Conservation (phyloP, 805 yeast genomes). For the Saccharomycopsis oosterbeekiorum region DNA sequence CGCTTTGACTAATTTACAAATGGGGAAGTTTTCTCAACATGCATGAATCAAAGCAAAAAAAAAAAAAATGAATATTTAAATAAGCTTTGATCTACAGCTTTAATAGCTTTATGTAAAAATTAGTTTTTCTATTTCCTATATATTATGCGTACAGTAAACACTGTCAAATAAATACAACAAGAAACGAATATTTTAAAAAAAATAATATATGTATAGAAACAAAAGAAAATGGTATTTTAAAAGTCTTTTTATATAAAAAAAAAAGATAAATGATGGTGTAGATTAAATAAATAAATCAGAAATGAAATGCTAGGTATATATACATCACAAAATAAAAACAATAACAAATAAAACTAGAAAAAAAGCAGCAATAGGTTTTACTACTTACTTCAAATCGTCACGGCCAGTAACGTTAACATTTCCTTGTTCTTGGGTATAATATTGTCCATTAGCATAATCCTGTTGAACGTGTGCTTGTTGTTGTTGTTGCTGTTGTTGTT, state of each 20-base stretch:
- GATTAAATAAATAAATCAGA: neutral
- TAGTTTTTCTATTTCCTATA: neutral
- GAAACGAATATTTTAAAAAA: neutral
- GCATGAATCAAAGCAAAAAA: neutral
- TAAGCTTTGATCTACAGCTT: neutral
- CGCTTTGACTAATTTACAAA: neutral
- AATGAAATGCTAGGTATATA: slow-evolving; percentile 1
- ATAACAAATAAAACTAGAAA: neutral
- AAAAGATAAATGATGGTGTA: neutral
- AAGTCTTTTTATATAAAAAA: neutral
- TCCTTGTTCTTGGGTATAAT: neutral
- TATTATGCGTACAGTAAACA: neutral
- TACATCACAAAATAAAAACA: neutral
- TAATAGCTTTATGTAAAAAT: neutral
- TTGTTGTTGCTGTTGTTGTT: slow-evolving; percentile 4
- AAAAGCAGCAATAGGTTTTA: neutral
- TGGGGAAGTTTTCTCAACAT: neutral
- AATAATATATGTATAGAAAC: neutral
- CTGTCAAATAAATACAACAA: neutral
- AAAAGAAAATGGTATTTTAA: neutral
- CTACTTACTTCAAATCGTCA: neutral
- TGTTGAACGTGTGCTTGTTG: slow-evolving; percentile 1
- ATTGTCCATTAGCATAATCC: neutral
- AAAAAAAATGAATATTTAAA: neutral
- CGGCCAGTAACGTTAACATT: neutral